Evolutionary conservation across 2,329 filamentous ascomycete species (phyloP).

Genomic region (Fusarium paranaense): DNA sequence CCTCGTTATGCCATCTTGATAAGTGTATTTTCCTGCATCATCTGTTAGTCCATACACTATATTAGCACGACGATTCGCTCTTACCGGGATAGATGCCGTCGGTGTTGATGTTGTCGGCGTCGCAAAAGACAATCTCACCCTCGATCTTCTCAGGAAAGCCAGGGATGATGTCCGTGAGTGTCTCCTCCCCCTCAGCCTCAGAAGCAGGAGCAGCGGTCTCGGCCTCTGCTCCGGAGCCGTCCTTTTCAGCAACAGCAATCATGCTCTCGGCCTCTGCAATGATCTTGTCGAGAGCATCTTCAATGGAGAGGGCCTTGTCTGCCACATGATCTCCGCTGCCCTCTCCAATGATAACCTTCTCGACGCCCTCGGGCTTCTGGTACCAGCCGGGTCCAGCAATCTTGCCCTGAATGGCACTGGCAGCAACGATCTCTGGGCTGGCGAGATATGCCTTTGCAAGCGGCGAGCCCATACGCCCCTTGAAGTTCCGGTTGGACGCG

Average conservation of each 20-base stretch:
- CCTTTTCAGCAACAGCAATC: constrained; percentile 66
- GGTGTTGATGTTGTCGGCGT: constrained; percentile 73
- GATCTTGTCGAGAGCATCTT: constrained; percentile 78
- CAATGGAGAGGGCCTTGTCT: constrained; percentile 73
- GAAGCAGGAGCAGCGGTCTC: background rate
- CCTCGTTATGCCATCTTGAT: constrained; percentile 82
- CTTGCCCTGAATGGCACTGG: constrained; percentile 80
- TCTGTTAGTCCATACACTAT: constrained; percentile 43
- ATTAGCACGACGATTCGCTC: constrained; percentile 7
- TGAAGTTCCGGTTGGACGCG: constrained; percentile 90
- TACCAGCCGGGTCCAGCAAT: constrained; percentile 86
- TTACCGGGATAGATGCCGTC: constrained; percentile 92
- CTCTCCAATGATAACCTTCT: constrained; percentile 77
- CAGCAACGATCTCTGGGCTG: constrained; percentile 91
- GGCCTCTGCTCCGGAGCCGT: background rate
- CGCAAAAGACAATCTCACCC: constrained; percentile 84
- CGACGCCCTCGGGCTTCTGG: constrained; percentile 73
- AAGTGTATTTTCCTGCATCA: constrained; percentile 79
- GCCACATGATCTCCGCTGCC: constrained; percentile 74
- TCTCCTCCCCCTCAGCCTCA: constrained; percentile 48
- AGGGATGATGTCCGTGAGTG: constrained; percentile 77
- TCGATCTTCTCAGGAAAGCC: constrained; percentile 87
- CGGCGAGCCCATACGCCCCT: constrained; percentile 81
- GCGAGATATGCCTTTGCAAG: constrained; percentile 84
- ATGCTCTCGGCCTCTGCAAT: constrained; percentile 75